Conservation (phyloP, 306 rosid species). For the Cucumis hystrix region DNA sequence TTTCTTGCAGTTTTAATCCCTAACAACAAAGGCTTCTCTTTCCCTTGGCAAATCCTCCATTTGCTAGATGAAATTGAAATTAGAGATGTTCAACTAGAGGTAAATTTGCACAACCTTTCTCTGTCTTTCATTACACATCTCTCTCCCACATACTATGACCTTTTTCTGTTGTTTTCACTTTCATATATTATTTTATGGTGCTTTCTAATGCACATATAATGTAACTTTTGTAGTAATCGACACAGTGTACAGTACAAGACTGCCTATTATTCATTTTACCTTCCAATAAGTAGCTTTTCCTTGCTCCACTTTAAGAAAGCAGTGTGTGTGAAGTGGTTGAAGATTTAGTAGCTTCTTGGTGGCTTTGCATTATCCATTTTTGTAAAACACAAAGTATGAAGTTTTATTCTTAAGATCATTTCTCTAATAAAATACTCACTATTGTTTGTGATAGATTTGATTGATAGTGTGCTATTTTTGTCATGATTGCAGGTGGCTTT, state of each 20-base stretch:
- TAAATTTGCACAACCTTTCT: too few species aligned
- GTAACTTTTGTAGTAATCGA: constrained; percentile 54
- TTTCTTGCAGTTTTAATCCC: too few species aligned
- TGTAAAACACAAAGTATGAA: neutral
- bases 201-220: neutral
- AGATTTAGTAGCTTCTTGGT: neutral
- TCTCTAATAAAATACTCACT: neutral
- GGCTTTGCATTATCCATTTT: neutral
- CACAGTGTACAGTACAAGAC: constrained; percentile 91
- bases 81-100: too few species aligned
- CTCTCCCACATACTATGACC: too few species aligned
- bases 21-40: too few species aligned
- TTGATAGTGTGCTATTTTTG: neutral
- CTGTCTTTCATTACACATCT: too few species aligned
- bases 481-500: constrained; percentile 28
- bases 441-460: neutral
- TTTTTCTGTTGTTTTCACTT: too few species aligned
- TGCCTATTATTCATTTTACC: constrained; percentile 90
- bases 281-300: constrained; percentile 46
- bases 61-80: too few species aligned
- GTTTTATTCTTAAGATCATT: neutral
- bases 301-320: neutral
- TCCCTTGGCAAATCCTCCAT: too few species aligned
- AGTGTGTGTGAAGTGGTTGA: neutral
- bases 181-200: neutral